These are phyloP conservation scores for Globisporangium middletonii DNA, from an alignment of 352 stramenopile species.

Conservation along the genomic window DNA sequence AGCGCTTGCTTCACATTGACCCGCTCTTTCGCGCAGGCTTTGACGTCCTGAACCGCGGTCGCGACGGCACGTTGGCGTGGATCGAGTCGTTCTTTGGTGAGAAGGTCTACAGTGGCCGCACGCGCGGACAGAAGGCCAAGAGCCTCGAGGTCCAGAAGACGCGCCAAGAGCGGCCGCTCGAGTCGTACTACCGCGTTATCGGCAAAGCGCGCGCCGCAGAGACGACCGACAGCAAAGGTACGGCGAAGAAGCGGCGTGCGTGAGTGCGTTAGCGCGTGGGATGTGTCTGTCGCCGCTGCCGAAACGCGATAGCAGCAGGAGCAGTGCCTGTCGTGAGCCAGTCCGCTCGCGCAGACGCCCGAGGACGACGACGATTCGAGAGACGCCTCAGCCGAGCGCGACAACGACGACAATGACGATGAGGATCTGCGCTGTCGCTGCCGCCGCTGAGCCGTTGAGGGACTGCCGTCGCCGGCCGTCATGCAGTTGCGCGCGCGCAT, in stretches of 20 bases:
- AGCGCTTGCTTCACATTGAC: conserved; percentile 46
- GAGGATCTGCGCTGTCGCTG: background rate
- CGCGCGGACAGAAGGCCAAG: conserved; percentile 55
- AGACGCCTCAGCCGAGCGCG: background rate
- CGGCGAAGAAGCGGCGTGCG: background rate
- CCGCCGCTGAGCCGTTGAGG: background rate
- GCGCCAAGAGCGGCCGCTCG: conserved; percentile 51
- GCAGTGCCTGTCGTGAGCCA: background rate
- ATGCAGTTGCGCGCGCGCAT: background rate
- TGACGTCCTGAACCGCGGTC: conserved; percentile 66
- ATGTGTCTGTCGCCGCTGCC: background rate
- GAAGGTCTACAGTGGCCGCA: conserved; percentile 54
- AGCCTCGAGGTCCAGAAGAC: conserved; percentile 17
- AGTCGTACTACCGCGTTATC: conserved; percentile 73
- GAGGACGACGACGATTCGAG: background rate
- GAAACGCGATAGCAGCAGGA: background rate
- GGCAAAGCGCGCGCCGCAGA: conserved; percentile 35
- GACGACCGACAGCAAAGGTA: background rate
- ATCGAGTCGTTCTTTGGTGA: conserved; percentile 68
- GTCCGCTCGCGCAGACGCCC: background rate
- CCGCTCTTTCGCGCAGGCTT: conserved; percentile 77
- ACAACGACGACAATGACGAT: background rate
- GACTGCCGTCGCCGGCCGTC: background rate
- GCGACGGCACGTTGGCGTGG: conserved; percentile 70
- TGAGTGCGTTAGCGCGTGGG: background rate